Evolutionary conservation across 768 basidiomycete species (phyloP), one percentile per base, ranked within the genome.

Genomic region (Termitomyces sp.): DNA sequence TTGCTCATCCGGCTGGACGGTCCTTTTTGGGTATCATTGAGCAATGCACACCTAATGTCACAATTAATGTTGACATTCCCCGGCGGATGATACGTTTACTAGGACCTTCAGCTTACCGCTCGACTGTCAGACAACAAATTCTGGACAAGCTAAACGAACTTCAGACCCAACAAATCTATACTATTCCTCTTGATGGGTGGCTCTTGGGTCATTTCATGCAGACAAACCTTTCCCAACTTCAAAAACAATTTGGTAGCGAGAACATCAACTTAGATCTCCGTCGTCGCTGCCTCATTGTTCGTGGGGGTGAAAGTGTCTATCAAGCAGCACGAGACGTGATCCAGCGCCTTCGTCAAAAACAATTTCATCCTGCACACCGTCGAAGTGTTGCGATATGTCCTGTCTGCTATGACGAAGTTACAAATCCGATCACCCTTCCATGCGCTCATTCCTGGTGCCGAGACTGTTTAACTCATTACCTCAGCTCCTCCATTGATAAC

Each of bases 361-460:
- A 66, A n/a, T 30, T 59, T 20, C 60, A 61, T 38, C 50, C 60
- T 30, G 59, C 45, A 42, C 68, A 49, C 35, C 61, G 35, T 24
- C 46, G 48, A 30, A 68, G 61, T 40, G 62, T 58, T 20, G 67
- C 56, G 13, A 64, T 67, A 9, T 93, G 90, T 63, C 90, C 90
- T 0, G 84, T 90, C 3, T 93, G 90, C 67, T 81, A 91, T 57
- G 77, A 77, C 54, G 76, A 81, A 44, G 78, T 79, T 1, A 70
- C 78, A 0, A 68, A 76, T 1, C 85, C 86, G 0, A 67, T 84
- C 3, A 74, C 73, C 12, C 75, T 91, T 1, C 68, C 66, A 10
- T 93, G 90, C 61, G 82, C 86, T 1, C 90, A 93, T 67, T 64
- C 64, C 1, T 90, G 84, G 81, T 92, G 90, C 66, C 78, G 79